phyloP scores from a whole-genome alignment of 2,329 filamentous ascomycete species.

The Diaporthe helianthi region DNA sequence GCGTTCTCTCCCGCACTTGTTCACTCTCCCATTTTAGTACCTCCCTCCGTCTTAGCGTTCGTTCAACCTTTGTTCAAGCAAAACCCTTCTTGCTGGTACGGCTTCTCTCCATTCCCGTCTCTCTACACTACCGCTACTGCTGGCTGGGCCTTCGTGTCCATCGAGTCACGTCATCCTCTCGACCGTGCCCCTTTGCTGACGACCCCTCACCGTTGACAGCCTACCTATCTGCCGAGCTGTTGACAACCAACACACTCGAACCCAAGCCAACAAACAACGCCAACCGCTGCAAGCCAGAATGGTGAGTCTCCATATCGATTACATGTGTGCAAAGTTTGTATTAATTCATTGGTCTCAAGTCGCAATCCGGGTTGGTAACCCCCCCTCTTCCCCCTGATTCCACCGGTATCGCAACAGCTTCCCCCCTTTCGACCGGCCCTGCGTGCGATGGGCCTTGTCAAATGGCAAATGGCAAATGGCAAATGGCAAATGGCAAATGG shows the following conservation, averaged over 20 bases:
- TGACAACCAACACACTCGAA: conserved; percentile 20
- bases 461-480: background rate
- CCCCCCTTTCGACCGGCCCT: conserved; percentile 7
- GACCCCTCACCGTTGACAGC: conserved; percentile 35
- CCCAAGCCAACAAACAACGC: conserved; percentile 17
- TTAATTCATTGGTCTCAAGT: conserved; percentile 50
- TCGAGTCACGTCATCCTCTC: conserved; percentile 31
- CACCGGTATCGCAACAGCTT: background rate
- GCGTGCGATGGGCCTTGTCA: background rate
- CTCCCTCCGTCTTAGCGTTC: conserved; percentile 24
- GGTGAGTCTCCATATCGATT: conserved; percentile 18
- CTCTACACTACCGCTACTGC: background rate
- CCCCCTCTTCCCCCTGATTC: conserved; percentile 35
- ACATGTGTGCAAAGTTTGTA: background rate
- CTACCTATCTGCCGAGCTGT: conserved; percentile 29
- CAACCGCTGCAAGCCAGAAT: conserved; percentile 27
- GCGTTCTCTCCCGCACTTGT: conserved; percentile 25
- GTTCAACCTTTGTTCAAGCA: conserved; percentile 24
- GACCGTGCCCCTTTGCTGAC: conserved; percentile 29
- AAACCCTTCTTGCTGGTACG: conserved; percentile 28
- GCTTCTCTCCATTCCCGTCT: background rate
- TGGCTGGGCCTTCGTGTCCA: background rate
- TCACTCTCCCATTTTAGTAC: conserved; percentile 24
- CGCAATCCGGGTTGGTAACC: conserved; percentile 71
- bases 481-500: background rate